Percentiles rank a stretch among this genome's conserved stretches.
phyloP scores from a whole-genome alignment of 371 early-diverging fungal genomes.

The Haplosporangium sp. region DNA sequence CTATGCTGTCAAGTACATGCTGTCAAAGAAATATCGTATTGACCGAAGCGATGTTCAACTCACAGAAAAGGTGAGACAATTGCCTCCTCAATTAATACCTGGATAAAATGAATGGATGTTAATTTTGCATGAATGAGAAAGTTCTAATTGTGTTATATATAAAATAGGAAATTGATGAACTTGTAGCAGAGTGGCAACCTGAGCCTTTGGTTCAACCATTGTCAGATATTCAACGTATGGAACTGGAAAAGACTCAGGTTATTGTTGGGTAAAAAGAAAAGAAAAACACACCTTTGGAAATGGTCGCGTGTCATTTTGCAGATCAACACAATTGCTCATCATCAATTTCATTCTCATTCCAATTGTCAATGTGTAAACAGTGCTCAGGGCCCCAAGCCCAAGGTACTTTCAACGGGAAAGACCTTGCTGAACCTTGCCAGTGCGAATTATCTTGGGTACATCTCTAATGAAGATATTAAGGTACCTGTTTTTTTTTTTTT shows the following conservation, averaged over 20 bases:
- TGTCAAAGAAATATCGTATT: conserved; percentile 86
- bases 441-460: conserved; percentile 91
- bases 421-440: conserved; percentile 85
- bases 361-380: conserved; percentile 40
- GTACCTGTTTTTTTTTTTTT: conserved; percentile 21
- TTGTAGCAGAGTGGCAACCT: conserved; percentile 96
- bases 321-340: background rate
- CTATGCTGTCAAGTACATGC: conserved; percentile 91
- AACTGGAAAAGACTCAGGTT: conserved; percentile 84
- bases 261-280: conserved; percentile 70
- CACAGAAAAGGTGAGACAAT: conserved; percentile 78
- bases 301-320: background rate
- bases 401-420: conserved; percentile 66
- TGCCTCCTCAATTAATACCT: too few species aligned
- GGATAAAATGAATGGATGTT: too few species aligned
- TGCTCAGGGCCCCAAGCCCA: conserved; percentile 69
- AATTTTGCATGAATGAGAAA: background rate
- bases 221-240: conserved; percentile 77
- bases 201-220: conserved; percentile 91
- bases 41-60: conserved; percentile 84
- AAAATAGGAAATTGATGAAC: conserved; percentile 90
- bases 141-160: background rate
- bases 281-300: too few species aligned
- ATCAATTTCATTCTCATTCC: background rate
- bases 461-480: conserved; percentile 80